Evolutionary conservation across 805 yeast species (phyloP).

Genomic region (Ogataea paraovalis): DNA sequence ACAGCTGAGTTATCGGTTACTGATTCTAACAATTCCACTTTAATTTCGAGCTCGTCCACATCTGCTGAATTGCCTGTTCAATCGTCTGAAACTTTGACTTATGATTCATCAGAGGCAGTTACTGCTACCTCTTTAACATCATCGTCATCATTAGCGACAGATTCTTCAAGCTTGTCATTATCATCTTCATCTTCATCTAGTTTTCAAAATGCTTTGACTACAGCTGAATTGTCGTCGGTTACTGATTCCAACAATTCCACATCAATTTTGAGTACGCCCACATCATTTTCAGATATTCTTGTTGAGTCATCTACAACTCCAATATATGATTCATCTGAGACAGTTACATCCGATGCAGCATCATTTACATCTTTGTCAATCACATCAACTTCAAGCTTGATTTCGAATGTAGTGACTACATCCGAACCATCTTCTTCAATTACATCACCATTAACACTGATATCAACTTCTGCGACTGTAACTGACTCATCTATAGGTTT

Average conservation of each 20-base stretch:
- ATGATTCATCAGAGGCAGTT: no score
- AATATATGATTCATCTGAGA: not conserved
- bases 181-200: no score
- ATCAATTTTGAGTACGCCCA: no score
- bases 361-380: not conserved
- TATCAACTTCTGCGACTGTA: not conserved
- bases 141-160: no score
- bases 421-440: not conserved
- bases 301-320: not conserved
- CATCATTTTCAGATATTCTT: not conserved
- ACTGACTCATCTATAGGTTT: no score
- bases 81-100: no score
- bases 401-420: not conserved
- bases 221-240: no score
- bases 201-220: no score
- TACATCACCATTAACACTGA: not conserved
- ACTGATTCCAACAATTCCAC: no score
- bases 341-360: not conserved
- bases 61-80: no score
- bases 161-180: no score
- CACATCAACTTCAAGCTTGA: not conserved
- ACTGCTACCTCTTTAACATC: no score
- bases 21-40: not conserved
- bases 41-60: not conserved
- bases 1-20: constrained; percentile 1